phyloP scores from a whole-genome alignment of 2,329 filamentous ascomycete species.

The Nigrograna mackinnonii region DNA sequence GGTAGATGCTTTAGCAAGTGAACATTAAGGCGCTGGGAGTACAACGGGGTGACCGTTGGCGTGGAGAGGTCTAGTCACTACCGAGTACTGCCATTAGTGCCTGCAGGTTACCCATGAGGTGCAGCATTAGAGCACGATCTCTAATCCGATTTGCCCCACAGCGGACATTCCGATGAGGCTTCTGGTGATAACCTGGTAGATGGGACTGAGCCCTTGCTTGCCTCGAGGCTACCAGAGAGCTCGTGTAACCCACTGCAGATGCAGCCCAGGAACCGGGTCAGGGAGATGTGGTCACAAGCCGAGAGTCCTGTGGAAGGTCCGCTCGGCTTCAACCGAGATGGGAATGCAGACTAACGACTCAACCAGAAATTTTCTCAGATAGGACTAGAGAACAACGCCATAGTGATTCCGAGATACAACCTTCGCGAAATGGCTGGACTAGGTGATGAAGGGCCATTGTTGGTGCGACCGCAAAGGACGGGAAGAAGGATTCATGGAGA shows the following conservation, averaged over 20 bases:
- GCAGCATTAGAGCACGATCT: slow-evolving; percentile 30
- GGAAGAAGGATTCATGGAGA: too few relatives aligned
- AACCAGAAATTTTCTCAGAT: too few relatives aligned
- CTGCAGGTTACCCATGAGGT: slow-evolving; percentile 33
- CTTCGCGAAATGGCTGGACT: too few relatives aligned
- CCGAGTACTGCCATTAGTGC: slow-evolving; percentile 16
- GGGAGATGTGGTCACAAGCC: slow-evolving; percentile 24
- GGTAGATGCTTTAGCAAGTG: too few relatives aligned
- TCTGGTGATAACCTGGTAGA: slow-evolving; percentile 28
- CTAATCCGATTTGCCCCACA: slow-evolving; percentile 17
- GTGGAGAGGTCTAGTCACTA: too few relatives aligned
- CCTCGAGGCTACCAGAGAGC: slow-evolving; percentile 19
- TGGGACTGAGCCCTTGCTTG: slow-evolving; percentile 31
- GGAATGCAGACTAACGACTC: slow-evolving; percentile 17
- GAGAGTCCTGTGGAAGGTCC: slow-evolving; percentile 17
- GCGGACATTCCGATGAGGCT: slow-evolving; percentile 27
- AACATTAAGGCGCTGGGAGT: too few relatives aligned
- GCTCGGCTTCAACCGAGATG: slow-evolving; percentile 28
- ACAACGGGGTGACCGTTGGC: too few relatives aligned
- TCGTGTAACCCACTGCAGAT: slow-evolving; percentile 24
- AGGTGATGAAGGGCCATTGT: too few relatives aligned
- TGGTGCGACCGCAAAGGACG: too few relatives aligned
- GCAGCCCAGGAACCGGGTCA: slow-evolving; percentile 35
- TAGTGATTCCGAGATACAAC: too few relatives aligned
- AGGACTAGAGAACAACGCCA: too few relatives aligned